A percentile compares a stretch with the other conserved stretches of the same genome.
Evolutionary conservation across 805 yeast genomes (phyloP).

Genomic region (Priceomyces carsonii): DNA sequence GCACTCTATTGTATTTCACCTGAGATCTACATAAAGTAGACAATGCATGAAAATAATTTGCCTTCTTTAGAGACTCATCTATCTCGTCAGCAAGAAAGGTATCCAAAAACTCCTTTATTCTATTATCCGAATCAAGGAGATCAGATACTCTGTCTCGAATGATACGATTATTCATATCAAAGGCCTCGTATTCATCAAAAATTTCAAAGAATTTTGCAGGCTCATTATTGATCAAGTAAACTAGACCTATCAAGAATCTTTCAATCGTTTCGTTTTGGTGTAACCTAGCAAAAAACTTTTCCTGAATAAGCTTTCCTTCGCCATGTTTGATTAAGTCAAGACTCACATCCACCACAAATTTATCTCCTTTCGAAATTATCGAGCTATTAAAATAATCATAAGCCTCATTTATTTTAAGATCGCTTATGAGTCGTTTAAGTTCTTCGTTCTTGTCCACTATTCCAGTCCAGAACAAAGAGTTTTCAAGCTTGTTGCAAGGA

Average conservation of each 20-base stretch:
- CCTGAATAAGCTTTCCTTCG: constrained; percentile 43
- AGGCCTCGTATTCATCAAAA: constrained; percentile 23
- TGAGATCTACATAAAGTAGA: constrained; percentile 24
- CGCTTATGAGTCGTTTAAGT: constrained; percentile 18
- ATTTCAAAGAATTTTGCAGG: constrained; percentile 20
- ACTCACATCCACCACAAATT: constrained; percentile 38
- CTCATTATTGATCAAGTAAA: constrained; percentile 30
- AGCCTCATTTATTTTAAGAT: constrained; percentile 20
- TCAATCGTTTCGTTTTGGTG: constrained; percentile 31
- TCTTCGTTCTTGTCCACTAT: constrained; percentile 19
- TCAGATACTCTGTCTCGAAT: constrained; percentile 13
- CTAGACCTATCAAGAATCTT: constrained; percentile 34
- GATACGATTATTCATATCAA: constrained; percentile 13
- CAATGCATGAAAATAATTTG: constrained; percentile 32
- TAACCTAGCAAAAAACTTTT: constrained; percentile 40
- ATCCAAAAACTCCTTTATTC: constrained; percentile 21
- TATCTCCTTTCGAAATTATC: constrained; percentile 19
- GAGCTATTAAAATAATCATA: constrained; percentile 26
- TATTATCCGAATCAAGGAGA: constrained; percentile 14
- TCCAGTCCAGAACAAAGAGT: constrained; percentile 33
- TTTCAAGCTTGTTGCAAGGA: constrained; percentile 19
- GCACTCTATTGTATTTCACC: constrained; percentile 8
- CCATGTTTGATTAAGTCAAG: constrained; percentile 28
- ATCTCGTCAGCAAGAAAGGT: constrained; percentile 16
- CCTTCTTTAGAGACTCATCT: constrained; percentile 12